Conservation (phyloP, 257 asterid genomes). For the Petunia secreta region DNA sequence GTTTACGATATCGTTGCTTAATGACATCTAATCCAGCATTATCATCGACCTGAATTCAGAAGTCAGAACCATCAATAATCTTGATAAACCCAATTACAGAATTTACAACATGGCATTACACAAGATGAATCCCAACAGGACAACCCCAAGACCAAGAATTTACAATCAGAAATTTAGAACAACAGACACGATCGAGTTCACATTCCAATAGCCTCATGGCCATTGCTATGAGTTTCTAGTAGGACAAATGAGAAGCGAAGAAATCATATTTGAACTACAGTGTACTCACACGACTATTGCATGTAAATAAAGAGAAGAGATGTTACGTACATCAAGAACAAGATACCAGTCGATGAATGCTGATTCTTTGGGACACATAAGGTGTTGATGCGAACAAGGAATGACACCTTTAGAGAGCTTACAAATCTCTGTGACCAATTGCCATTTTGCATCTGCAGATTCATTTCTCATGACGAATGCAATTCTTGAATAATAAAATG, state of each 20-base stretch:
- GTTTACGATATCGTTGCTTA: constrained; percentile 61
- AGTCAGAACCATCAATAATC: not conserved
- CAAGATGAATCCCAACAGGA: not conserved
- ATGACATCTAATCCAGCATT: constrained; percentile 52
- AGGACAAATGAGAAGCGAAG: too few relatives aligned
- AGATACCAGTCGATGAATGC: constrained; percentile 71
- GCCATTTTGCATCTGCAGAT: constrained; percentile 41
- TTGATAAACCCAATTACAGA: not conserved
- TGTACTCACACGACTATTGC: constrained; percentile 13
- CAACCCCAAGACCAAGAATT: too few relatives aligned
- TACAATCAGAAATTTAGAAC: too few relatives aligned
- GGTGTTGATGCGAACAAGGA: constrained; percentile 45
- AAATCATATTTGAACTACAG: not conserved
- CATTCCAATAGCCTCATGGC: not conserved
- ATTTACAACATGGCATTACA: not conserved
- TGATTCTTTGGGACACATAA: constrained; percentile 23
- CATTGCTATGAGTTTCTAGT: not conserved
- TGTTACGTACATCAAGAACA: constrained; percentile 56
- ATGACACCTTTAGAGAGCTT: constrained; percentile 42
- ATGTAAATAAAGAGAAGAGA: not conserved
- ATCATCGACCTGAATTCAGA: constrained; percentile 57
- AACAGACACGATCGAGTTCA: not conserved
- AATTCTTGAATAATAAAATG: not conserved
- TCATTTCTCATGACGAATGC: constrained; percentile 45
- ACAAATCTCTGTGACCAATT: constrained; percentile 57